Evolutionary conservation across 2,329 filamentous ascomycete species (phyloP), one percentile per base, ranked within the genome.

Genomic region (Septoria linicola): DNA sequence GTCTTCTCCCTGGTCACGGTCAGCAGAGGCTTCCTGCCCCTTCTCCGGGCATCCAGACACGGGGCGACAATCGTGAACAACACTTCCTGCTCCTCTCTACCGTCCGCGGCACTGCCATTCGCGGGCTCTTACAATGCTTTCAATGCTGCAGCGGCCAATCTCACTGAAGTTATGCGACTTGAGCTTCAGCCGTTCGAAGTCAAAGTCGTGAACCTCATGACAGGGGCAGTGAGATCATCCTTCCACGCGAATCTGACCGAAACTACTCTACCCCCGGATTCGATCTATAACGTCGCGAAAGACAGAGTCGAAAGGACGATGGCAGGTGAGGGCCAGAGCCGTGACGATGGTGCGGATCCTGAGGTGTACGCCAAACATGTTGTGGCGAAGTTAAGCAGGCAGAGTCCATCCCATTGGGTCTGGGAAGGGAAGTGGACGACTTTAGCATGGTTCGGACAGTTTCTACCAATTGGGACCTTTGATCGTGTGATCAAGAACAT

Each of bases 21-120:
- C n/a, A 59, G 58, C 1, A 67, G 69, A 51, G 68, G 62, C 0
- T 68, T 69, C 42, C 25, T 60, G 13, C 62, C 63, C 2, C 46
- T 69, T 17, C 58, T 67, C 6, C 72, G 76, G 39, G 69, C 70
- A 51, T 64, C 73, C 2, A 45, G 25, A 55, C 19, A 64, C 63
- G 31, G 31, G 17, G 65, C 60, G 1, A 59, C 68, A 25, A 60
- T 74, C 43, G 64, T 70, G 8, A 73, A 73, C 56, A 60, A 70
- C 32, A 69, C 68, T 2, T 73, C 71, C 8, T 27, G 23, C 11
- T 6, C 31, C 5, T 13, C 31, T 45, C 70, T 6, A 61, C 55
- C 1, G 60, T 59, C 11, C 58, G 59, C 17, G 43, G 62, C 14
- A 49, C 57, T 66, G 13, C 70, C 71, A 1, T 72, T 62, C 45